Base-by-base conservation (phyloP, 805 yeast genomes). In the Spathaspora hagerdaliae region DNA sequence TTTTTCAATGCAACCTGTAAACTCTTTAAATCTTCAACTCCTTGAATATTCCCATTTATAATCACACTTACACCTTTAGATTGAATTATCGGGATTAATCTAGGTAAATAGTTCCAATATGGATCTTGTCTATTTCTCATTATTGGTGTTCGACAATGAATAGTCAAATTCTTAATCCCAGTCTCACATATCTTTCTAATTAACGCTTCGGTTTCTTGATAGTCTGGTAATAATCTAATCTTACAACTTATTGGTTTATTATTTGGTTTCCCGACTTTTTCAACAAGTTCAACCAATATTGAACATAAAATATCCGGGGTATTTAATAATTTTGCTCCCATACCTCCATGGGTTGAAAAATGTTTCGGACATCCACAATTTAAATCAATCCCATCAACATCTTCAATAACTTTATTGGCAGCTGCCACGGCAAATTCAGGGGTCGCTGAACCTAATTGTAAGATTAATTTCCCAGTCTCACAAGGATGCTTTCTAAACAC, bases 301-400 rank as follows among this genome's bases (percentile, higher is more conserved):
- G 75, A 74, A 52, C 84, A 85, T 13, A 94, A 71, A 34, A 79
- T 67, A 38, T 87, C 96, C 0, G 98, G 97, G 0, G 91, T 87
- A 31, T 75, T 71, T 45, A 94, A 70, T 39, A 94, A 70, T 0
- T 96, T 97, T 2, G 98, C 96, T 5, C 99, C 99, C 98, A 94
- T 94, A 1, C 99, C 99, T 0, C 95, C 75, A 63, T 94, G 99
- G 2, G 90, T 76, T 1, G 96, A 86, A 58, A 94, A 94, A 54
- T 90, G 97, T 61, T 92, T 94, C 3, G 99, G 99, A 66, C 99
- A 94, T 5, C 99, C 99, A 27, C 96, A 89, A 63, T 94, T 94
- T 47, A 94, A 75, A 61, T 94, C 99, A 5, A 94, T 85, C 7
- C 96, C 98, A 51, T 81, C 90, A 2, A 94, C 98, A 63, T 94